phyloP scores from a whole-genome alignment of 2,329 filamentous ascomycete genomes.

The Fusarium tjaetaba region DNA sequence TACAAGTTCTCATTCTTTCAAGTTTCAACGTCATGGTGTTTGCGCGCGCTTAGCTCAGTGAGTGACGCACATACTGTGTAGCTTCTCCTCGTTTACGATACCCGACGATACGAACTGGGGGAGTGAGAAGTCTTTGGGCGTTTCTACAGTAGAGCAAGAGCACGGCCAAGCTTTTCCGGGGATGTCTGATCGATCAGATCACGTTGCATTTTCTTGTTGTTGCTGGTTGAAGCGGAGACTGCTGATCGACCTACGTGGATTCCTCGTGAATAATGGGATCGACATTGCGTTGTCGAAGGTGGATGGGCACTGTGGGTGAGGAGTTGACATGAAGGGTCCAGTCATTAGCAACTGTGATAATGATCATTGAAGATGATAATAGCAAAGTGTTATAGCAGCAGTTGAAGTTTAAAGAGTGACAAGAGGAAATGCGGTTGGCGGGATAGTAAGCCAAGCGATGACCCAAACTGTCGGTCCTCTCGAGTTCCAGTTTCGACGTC shows the following conservation, averaged over 20 bases:
- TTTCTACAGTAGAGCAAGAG: conserved; percentile 21
- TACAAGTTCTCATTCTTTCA: background rate
- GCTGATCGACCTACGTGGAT: conserved; percentile 16
- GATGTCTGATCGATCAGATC: conserved; percentile 36
- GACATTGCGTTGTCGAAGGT: conserved; percentile 8
- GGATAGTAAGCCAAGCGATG: conserved; percentile 4
- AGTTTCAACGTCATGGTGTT: conserved; percentile 26
- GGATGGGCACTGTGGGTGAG: background rate
- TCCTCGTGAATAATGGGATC: conserved; percentile 24
- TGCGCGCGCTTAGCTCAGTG: conserved; percentile 31
- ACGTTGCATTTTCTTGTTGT: conserved; percentile 28
- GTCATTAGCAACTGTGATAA: background rate
- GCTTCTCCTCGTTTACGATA: conserved; percentile 2
- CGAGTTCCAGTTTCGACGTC: conserved; percentile 4
- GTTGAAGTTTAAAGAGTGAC: background rate
- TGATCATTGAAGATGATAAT: background rate
- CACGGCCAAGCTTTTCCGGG: conserved; percentile 32
- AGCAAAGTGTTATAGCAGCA: background rate
- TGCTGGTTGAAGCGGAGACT: conserved; percentile 24
- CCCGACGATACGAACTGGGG: conserved; percentile 9
- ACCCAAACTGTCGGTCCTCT: conserved; percentile 16
- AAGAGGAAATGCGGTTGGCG: background rate
- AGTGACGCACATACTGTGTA: conserved; percentile 14
- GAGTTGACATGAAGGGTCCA: conserved; percentile 17
- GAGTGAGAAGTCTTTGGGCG: conserved; percentile 6